Evolutionary conservation across 345 rosid genomes (phyloP).

Genomic region (Eucalyptus erythrocorys): DNA sequence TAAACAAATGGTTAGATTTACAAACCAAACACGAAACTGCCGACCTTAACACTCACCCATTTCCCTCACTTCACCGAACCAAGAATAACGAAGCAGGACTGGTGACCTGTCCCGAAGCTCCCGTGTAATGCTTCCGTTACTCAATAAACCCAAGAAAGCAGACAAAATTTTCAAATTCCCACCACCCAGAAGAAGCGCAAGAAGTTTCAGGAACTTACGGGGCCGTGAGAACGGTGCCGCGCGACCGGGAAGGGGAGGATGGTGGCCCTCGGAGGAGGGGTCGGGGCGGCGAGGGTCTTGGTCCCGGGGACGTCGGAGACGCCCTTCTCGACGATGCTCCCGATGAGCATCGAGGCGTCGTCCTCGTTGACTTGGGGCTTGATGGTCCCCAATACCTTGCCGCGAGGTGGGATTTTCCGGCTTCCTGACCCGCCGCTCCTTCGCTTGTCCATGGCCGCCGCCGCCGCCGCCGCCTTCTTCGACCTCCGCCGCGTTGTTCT

Average conservation of each 20-base stretch:
- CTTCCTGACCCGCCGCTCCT: not conserved
- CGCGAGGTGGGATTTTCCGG: not conserved
- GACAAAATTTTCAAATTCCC: not conserved
- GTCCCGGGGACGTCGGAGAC: conserved; percentile 9
- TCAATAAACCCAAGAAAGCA: not conserved
- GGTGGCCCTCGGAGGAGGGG: conserved; percentile 42
- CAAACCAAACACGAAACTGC: not conserved
- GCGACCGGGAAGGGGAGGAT: conserved; percentile 78
- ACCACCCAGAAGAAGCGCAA: not conserved
- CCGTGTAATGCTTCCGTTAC: not conserved
- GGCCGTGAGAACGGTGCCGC: conserved; percentile 91
- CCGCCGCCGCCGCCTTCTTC: not conserved
- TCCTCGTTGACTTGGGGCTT: conserved; percentile 8
- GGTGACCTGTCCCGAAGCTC: not conserved
- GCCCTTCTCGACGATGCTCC: conserved; percentile 70
- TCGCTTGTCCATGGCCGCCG: conserved; percentile 6
- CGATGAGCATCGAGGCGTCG: conserved; percentile 28
- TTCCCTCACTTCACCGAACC: not conserved
- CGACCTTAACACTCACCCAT: not conserved
- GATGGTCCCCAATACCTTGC: conserved; percentile 1
- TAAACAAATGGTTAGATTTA: not conserved
- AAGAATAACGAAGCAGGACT: not conserved
- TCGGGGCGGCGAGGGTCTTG: conserved; percentile 7
- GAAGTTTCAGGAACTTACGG: conserved; percentile 27
- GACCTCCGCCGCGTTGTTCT: not conserved